Base-by-base conservation (phyloP, 495 filamentous ascomycete species). In the Trichoderma gamsii region DNA sequence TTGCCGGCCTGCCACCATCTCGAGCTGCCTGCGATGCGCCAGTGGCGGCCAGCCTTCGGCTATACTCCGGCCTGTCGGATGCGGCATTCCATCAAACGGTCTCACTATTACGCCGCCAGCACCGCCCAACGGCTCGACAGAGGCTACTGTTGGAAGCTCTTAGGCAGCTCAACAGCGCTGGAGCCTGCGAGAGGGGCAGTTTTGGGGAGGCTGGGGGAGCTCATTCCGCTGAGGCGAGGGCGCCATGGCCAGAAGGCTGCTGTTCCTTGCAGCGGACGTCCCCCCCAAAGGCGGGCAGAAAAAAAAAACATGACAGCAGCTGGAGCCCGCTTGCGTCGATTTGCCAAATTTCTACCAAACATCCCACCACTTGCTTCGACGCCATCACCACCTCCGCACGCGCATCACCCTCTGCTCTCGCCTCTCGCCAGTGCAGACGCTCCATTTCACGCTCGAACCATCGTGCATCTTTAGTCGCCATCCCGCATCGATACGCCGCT, bases 401-500 rank as follows among this genome's bases (percentile, higher is more conserved):
- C 63, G 35, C 41, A 46, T 41, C 63, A 65, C 12, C 21, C 63
- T 65, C 63, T 23, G 35, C 35, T 46, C 63, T 43, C 63, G 35
- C 41, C 13, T 27, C 9, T 46, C 63, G 35, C 35, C 63, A 18
- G 63, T 64, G 63, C 63, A 64, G 35, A 64, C 29, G 3, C 35
- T 41, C 35, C 32, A 32, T 32, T 4, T 21, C 16, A 35, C 8
- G 9, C 63, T 61, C 25, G 56, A 61, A 18, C 9, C 8, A 61
- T 16, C 4, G 4, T 5, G 56, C 56, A 29, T 29, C 27, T 27
- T 11, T 12, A 29, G 9, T 25, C 51, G 23, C 6, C 56, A 12
- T 71, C 74, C 70, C 71, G 64, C 66, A 72, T 71, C 69, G 64
- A 68, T 66, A 71, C 68, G 73, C 11, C 23, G 11, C 3, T 29